Conservation (phyloP, 768 basidiomycete species). For the Tephrocybe sp. region DNA sequence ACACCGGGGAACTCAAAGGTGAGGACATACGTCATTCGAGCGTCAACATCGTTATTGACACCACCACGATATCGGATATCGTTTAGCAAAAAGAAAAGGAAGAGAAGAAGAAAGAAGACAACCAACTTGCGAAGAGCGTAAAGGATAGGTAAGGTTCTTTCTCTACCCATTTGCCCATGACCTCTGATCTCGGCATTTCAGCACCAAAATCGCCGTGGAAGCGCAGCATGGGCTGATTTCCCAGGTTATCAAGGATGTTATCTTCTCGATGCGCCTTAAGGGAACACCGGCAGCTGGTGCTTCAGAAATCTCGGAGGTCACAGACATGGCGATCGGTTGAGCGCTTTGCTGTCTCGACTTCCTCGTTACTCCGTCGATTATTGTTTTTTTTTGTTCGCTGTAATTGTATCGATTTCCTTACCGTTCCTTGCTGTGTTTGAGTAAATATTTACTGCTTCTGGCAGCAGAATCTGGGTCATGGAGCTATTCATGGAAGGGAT, state of each 20-base stretch:
- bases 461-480: too few species aligned
- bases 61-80: neutral
- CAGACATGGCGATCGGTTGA: slow-evolving; percentile 51
- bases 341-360: too few species aligned
- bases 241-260: slow-evolving; percentile 89
- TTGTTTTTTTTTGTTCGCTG: too few species aligned
- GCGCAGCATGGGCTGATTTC: slow-evolving; percentile 93
- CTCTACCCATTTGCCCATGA: neutral
- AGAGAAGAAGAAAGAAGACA: slow-evolving; percentile 87
- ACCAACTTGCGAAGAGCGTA: slow-evolving; percentile 83
- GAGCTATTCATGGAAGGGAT: too few species aligned
- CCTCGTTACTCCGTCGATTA: neutral
- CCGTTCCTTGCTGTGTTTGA: too few species aligned
- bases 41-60: neutral
- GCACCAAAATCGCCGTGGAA: slow-evolving; percentile 86
- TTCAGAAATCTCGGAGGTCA: slow-evolving; percentile 36
- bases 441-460: too few species aligned
- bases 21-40: neutral
- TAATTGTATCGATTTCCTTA: too few species aligned
- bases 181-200: slow-evolving; percentile 27
- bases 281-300: slow-evolving; percentile 14
- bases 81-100: slow-evolving; percentile 54
- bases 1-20: slow-evolving; percentile 42
- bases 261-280: slow-evolving; percentile 70
- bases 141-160: slow-evolving; percentile 68